These are phyloP conservation scores for Priceomyces haplophilus DNA, from an alignment of 805 yeast species.

Conservation along the genomic window DNA sequence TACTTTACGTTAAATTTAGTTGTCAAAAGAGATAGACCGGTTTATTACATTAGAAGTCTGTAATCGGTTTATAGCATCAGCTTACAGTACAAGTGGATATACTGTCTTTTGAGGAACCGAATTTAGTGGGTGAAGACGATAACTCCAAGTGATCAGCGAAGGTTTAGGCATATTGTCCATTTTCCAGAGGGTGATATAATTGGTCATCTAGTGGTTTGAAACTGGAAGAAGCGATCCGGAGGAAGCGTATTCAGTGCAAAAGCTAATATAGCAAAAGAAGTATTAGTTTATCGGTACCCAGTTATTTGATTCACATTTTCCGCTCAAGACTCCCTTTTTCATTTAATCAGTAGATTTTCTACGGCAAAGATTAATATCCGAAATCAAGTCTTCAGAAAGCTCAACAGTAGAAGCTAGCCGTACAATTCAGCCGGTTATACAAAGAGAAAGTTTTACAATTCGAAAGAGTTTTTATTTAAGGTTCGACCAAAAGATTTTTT, in stretches of 20 bases:
- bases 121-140: background rate
- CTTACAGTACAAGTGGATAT: background rate
- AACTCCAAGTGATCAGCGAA: background rate
- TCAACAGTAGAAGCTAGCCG: background rate
- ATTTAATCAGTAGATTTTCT: background rate
- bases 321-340: background rate
- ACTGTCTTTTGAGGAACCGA: background rate
- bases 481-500: no score
- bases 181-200: background rate
- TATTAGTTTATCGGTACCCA: background rate
- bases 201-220: background rate
- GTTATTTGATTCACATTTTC: background rate
- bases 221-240: background rate
- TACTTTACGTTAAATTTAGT: slow-evolving; percentile 1
- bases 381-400: background rate
- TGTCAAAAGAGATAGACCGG: background rate
- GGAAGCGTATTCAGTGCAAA: background rate
- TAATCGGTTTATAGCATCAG: background rate
- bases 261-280: background rate
- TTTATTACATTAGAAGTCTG: background rate
- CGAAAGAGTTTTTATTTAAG: no score
- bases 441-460: slow-evolving; percentile 2
- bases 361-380: background rate
- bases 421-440: background rate
- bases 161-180: background rate